Evolutionary conservation across 306 rosid species (phyloP).

Genomic region (Vicia sativa): DNA sequence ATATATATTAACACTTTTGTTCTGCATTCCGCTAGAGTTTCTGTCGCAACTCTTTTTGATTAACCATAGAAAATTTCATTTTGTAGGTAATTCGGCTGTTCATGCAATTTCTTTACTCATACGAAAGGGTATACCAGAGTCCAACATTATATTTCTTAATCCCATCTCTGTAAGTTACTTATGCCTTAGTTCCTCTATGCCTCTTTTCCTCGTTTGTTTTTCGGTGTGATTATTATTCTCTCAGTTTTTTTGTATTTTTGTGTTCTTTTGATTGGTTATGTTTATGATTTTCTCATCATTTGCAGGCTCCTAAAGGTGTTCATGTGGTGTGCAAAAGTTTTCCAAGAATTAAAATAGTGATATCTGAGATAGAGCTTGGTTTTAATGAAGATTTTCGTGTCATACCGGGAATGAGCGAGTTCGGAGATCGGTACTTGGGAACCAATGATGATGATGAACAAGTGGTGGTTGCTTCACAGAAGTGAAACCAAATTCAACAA

Average conservation of each 20-base stretch:
- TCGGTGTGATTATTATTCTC: background rate
- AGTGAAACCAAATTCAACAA: conserved; percentile 39
- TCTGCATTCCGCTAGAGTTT: background rate
- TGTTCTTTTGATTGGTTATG: too few species aligned
- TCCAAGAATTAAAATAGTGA: conserved; percentile 94
- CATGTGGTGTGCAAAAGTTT: conserved; percentile 90
- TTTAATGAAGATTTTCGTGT: conserved; percentile 86
- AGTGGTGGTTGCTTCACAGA: conserved; percentile 47
- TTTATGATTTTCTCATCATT: conserved; percentile 25
- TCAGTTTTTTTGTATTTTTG: too few species aligned
- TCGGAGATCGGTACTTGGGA: conserved; percentile 97
- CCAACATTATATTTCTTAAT: conserved; percentile 95
- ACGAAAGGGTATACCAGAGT: conserved; percentile 95
- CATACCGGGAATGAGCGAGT: conserved; percentile 98
- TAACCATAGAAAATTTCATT: conserved; percentile 18
- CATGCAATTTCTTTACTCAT: conserved; percentile 90
- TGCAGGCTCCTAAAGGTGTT: conserved; percentile 95
- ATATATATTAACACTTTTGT: background rate
- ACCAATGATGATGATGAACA: conserved; percentile 79
- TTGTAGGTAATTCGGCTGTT: conserved; percentile 88
- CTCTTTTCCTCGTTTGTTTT: conserved; percentile 2
- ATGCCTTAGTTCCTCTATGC: background rate
- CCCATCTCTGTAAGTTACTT: conserved; percentile 88
- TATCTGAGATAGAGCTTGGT: conserved; percentile 92
- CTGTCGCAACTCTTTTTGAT: conserved; percentile 2